phyloP scores from a whole-genome alignment of 345 rosid genomes.

The Passiflora organensis region DNA sequence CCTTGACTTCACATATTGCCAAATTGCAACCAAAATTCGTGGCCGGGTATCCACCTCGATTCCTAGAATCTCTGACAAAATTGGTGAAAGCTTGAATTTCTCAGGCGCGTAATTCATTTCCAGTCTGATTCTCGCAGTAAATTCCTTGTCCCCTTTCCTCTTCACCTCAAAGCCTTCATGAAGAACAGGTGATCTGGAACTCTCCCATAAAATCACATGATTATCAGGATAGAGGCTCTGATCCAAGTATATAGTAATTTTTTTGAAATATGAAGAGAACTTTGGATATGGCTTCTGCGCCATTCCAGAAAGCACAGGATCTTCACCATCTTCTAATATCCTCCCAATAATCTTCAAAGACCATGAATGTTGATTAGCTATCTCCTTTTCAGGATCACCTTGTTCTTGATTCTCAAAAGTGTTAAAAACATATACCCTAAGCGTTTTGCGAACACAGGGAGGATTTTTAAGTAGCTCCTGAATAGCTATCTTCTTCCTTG shows the following conservation, averaged over 20 bases:
- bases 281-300: slow-evolving; percentile 32
- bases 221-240: slow-evolving; percentile 52
- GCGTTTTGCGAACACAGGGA: slow-evolving; percentile 37
- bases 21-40: slow-evolving; percentile 47
- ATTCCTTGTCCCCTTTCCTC: slow-evolving; percentile 59
- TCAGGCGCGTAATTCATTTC: slow-evolving; percentile 56
- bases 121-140: slow-evolving; percentile 44
- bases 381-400: slow-evolving; percentile 25
- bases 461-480: slow-evolving; percentile 46
- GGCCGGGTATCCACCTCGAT: slow-evolving; percentile 47
- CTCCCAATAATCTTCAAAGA: slow-evolving; percentile 54
- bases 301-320: slow-evolving; percentile 42
- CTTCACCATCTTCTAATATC: slow-evolving; percentile 53
- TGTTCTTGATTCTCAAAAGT: slow-evolving; percentile 39
- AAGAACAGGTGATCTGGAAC: slow-evolving; percentile 44
- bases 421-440: slow-evolving; percentile 48
- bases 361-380: slow-evolving; percentile 42
- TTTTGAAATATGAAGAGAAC: slow-evolving; percentile 53
- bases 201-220: slow-evolving; percentile 55
- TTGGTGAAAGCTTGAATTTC: slow-evolving; percentile 48
- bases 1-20: slow-evolving; percentile 52
- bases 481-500: slow-evolving; percentile 46
- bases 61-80: slow-evolving; percentile 45
- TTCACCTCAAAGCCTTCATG: slow-evolving; percentile 62
- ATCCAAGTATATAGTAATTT: slow-evolving; percentile 51